Conservation (phyloP, 164 flowering plant species). For the Macadamia tetraphylla region DNA sequence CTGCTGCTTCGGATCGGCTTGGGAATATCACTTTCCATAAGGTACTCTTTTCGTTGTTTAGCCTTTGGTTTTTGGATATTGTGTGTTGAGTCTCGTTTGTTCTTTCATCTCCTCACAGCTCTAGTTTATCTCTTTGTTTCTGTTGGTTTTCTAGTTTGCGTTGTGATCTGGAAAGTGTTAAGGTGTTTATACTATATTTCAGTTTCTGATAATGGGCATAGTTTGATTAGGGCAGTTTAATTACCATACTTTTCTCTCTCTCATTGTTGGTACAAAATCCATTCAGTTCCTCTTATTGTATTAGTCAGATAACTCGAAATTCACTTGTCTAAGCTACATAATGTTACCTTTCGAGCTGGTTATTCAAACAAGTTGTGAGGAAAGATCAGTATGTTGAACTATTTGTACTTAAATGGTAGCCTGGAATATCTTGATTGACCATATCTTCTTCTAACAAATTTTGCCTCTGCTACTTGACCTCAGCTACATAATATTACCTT, state of each 20-base stretch:
- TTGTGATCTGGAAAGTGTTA: not conserved
- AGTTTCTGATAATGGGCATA: too few relatives aligned
- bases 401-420: not conserved
- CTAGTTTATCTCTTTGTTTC: not conserved
- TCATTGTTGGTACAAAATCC: too few relatives aligned
- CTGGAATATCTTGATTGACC: not conserved
- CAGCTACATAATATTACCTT: too few relatives aligned
- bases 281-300: not conserved
- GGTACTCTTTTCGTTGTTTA: slow-evolving; percentile 29
- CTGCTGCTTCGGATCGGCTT: slow-evolving; percentile 75
- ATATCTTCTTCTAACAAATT: not conserved
- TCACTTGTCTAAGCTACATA: not conserved
- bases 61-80: not conserved
- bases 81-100: not conserved
- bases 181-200: too few relatives aligned
- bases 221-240: too few relatives aligned
- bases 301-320: not conserved
- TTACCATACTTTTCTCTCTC: too few relatives aligned
- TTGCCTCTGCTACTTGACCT: too few relatives aligned
- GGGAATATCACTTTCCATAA: slow-evolving; percentile 93
- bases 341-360: not conserved
- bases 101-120: not conserved
- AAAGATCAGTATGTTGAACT: too few relatives aligned
- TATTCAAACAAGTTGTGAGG: not conserved
- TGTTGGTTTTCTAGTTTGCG: not conserved